Evolutionary conservation across 108 stramenopile genomes (phyloP).

Genomic region (Mediolabrus comicus): DNA sequence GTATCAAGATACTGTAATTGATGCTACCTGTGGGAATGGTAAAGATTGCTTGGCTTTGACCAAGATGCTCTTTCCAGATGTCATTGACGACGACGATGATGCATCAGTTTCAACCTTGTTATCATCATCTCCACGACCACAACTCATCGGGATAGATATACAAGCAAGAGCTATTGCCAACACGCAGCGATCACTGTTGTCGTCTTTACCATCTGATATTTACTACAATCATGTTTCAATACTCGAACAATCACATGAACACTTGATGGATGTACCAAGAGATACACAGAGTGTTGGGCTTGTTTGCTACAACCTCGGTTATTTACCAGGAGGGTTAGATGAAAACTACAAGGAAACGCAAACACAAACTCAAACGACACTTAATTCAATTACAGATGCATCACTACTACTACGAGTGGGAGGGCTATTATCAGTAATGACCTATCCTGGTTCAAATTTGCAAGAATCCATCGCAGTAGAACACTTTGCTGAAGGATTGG

Average conservation of each 20-base stretch:
- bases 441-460: slow-evolving; percentile 68
- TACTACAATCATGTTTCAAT: slow-evolving; percentile 31
- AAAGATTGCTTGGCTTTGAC: slow-evolving; percentile 54
- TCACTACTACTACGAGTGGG: slow-evolving; percentile 60
- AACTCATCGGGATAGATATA: slow-evolving; percentile 76
- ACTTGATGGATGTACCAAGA: slow-evolving; percentile 20
- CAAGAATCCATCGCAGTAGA: slow-evolving; percentile 67
- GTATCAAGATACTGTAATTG: slow-evolving; percentile 72
- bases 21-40: slow-evolving; percentile 75
- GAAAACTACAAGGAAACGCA: slow-evolving; percentile 40
- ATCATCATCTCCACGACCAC: slow-evolving; percentile 20
- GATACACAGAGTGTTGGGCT: slow-evolving; percentile 44
- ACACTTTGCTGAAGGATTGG: slow-evolving; percentile 70
- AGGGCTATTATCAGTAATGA: slow-evolving; percentile 74
- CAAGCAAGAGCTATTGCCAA: slow-evolving; percentile 67
- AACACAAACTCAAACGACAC: slow-evolving; percentile 65
- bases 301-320: slow-evolving; percentile 84
- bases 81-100: slow-evolving; percentile 55
- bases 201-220: slow-evolving; percentile 12
- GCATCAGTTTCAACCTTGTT: slow-evolving; percentile 64
- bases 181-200: slow-evolving; percentile 41
- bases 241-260: slow-evolving; percentile 33
- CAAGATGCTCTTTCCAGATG: slow-evolving; percentile 60
- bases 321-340: slow-evolving; percentile 46
- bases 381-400: slow-evolving; percentile 71